Evolutionary conservation across 1,139 yeast species (phyloP).

Genomic region (Suhomyces coccinellae): DNA sequence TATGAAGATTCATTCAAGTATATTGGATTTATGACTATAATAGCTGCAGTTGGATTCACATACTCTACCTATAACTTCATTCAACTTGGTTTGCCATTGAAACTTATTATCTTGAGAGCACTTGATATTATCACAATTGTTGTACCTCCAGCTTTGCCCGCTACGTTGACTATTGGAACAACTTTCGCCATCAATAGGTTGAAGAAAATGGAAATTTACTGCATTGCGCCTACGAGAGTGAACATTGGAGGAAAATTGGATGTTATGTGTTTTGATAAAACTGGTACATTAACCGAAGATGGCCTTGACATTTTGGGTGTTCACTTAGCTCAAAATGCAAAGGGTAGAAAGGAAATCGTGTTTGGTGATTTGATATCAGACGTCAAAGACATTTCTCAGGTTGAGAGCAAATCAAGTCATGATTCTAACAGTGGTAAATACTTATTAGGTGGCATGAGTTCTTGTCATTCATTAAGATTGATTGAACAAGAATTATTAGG

Average conservation of each 20-base stretch:
- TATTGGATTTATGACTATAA: constrained; percentile 88
- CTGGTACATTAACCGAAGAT: constrained; percentile 97
- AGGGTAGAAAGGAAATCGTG: constrained; percentile 50
- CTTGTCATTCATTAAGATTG: constrained; percentile 83
- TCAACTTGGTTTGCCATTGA: constrained; percentile 66
- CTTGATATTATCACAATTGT: constrained; percentile 93
- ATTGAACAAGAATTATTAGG: constrained; percentile 84
- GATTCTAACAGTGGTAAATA: constrained; percentile 33
- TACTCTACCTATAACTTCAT: constrained; percentile 83
- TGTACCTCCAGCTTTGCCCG: constrained; percentile 98
- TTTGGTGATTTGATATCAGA: constrained; percentile 47
- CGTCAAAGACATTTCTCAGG: constrained; percentile 17
- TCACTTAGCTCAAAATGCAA: constrained; percentile 57
- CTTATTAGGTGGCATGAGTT: constrained; percentile 59
- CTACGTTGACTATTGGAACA: constrained; percentile 94
- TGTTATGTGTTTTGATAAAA: constrained; percentile 89
- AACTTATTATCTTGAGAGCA: constrained; percentile 79
- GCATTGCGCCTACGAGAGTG: constrained; percentile 91
- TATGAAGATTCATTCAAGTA: constrained; percentile 93
- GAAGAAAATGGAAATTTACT: constrained; percentile 64
- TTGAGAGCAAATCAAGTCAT: constrained; percentile 14
- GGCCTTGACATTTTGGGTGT: constrained; percentile 92
- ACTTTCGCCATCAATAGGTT: constrained; percentile 84
- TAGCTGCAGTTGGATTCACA: constrained; percentile 83
- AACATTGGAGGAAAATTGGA: constrained; percentile 94